Conservation (phyloP, 1,139 yeast genomes). For the Debaryomyces fabryi region DNA sequence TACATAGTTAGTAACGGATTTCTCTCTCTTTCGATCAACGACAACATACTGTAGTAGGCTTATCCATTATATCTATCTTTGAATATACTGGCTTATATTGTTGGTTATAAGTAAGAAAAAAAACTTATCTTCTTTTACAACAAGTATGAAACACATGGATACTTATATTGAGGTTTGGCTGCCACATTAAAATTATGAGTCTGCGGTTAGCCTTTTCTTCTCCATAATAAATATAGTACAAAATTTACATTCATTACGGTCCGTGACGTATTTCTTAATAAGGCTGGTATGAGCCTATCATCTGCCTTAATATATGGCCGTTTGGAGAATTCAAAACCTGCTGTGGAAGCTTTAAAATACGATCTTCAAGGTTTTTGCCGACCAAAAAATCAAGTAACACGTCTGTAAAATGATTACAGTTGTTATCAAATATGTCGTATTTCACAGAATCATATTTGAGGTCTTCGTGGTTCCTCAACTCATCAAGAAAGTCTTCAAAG, state of each 20-base stretch:
- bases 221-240: neutral
- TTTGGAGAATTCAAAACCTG: constrained; percentile 62
- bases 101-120: constrained; percentile 1
- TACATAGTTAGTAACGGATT: constrained; percentile 1
- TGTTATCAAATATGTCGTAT: constrained; percentile 65
- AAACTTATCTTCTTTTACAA: constrained; percentile 1
- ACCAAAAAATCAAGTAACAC: constrained; percentile 60
- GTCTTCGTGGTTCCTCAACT: constrained; percentile 43
- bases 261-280: neutral
- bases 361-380: constrained; percentile 51
- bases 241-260: too few relatives aligned
- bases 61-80: constrained; percentile 6
- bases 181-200: constrained; percentile 2
- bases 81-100: neutral
- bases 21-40: neutral
- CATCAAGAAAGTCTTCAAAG: constrained; percentile 54
- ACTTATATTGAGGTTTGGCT: constrained; percentile 1
- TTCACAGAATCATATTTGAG: constrained; percentile 47
- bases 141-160: constrained; percentile 5
- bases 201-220: neutral
- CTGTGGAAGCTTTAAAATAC: constrained; percentile 56
- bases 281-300: constrained; percentile 28
- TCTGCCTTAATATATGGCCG: constrained; percentile 47
- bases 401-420: constrained; percentile 71
- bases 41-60: constrained; percentile 6